Conservation (phyloP, 2,329 filamentous ascomycete species). For the Fusarium austroafricanum region DNA sequence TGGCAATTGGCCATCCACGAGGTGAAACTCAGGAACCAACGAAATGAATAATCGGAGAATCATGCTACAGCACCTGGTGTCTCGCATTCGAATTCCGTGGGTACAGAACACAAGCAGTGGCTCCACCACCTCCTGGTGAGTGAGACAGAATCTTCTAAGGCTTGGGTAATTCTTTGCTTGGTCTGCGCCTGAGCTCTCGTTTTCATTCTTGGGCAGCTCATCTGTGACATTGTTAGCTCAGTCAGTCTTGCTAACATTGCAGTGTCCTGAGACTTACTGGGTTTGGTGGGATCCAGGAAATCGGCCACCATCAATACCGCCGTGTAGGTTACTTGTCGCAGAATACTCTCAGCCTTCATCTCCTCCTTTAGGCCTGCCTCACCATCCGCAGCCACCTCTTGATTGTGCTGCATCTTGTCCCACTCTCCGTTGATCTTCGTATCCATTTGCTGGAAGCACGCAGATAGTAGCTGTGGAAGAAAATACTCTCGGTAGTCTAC, state of each 20-base stretch:
- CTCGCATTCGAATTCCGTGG: constrained; percentile 88
- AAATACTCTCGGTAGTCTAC: constrained; percentile 81
- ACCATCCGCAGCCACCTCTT: constrained; percentile 72
- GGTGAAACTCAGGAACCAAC: constrained; percentile 86
- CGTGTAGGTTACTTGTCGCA: constrained; percentile 91
- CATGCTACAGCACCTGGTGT: constrained; percentile 87
- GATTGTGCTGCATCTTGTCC: constrained; percentile 76
- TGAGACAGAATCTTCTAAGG: constrained; percentile 85
- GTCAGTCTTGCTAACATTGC: background rate
- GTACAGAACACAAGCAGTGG: constrained; percentile 92
- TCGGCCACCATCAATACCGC: constrained; percentile 92
- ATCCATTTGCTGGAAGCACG: constrained; percentile 88
- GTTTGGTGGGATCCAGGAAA: constrained; percentile 80
- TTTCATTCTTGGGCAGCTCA: constrained; percentile 46
- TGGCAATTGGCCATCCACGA: constrained; percentile 47
- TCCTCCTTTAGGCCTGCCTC: constrained; percentile 88
- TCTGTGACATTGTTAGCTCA: constrained; percentile 45
- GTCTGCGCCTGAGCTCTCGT: constrained; percentile 41
- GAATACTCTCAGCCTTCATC: constrained; percentile 97
- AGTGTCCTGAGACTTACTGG: constrained; percentile 63
- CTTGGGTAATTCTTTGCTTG: constrained; percentile 61
- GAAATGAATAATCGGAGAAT: constrained; percentile 88
- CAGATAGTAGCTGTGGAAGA: constrained; percentile 83
- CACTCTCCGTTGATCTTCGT: constrained; percentile 89
- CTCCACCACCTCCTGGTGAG: constrained; percentile 81